Base-by-base conservation (phyloP, 108 stramenopile species). In the Cafeteria roenbergensis region DNA sequence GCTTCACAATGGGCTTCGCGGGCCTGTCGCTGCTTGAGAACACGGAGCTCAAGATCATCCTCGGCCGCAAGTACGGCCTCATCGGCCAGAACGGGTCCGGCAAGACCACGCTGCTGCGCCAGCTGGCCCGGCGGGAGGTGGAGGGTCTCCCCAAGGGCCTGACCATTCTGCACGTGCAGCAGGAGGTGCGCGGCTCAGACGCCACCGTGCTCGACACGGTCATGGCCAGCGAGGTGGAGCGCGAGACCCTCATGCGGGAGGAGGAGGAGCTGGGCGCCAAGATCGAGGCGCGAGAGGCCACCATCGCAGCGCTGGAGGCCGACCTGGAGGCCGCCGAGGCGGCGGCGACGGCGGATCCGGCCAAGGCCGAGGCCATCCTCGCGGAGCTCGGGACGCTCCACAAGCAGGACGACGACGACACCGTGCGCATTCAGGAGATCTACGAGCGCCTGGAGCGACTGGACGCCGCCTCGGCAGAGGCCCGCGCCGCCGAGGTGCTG, bases 71-170 rank as follows among this genome's bases (percentile, higher is more conserved):
- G 31, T 92, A 92, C 72, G 91, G 91, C 27, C 66, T 92, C 34
- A 86, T 92, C 67, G 90, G 92, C 9, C 65, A 84, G 14, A 92
- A 92, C 73, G 90, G 86, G 1, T 79, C 82, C 55, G 93, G 93
- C 0, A 94, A 91, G 71, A 86, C 87, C 33, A 89, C 88, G 31
- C 66, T 89, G 55, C 59, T 88, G 75, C 78, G 83, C 34, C 56
- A 82, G 59, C 62, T 85, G 72, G 62, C 86, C 67, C 42, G 62
- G 32, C 74, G 75, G 33, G 60, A 79, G 37, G 67, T 83, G 36
- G 80, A 79, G 62, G 78, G 82, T 26, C 71, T 88, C 24, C 86
- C 87, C 0, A 32, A 63, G 1, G 75, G 84, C 61, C 75, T 80
- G 33, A 66, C 81, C 24, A 82, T 88, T 0, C 79, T 86, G 37